Evolutionary conservation across 257 asterid species (phyloP).

Genomic region (Lavandula angustifolia): DNA sequence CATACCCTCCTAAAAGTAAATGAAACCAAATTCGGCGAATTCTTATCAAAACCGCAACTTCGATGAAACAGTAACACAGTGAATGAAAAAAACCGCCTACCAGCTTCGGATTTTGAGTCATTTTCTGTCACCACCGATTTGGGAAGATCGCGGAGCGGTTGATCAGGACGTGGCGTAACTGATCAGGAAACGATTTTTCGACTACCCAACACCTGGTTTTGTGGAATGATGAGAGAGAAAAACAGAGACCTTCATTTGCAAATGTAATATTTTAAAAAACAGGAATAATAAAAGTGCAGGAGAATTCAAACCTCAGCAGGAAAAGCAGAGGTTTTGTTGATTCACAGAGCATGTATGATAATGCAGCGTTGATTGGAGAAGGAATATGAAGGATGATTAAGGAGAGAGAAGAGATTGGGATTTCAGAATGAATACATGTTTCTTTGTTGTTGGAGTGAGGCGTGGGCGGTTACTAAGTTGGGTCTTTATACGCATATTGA

Average conservation of each 20-base stretch:
- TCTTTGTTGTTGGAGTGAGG: constrained; percentile 2
- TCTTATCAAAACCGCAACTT: background rate
- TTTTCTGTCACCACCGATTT: constrained; percentile 27
- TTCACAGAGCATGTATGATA: constrained; percentile 1
- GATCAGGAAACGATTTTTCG: constrained; percentile 28
- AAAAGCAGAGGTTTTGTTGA: constrained; percentile 21
- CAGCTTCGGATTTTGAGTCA: constrained; percentile 41
- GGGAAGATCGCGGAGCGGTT: constrained; percentile 27
- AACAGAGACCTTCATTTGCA: constrained; percentile 20
- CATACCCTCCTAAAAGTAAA: constrained; percentile 40
- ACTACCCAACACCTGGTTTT: constrained; percentile 33
- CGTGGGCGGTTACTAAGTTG: constrained; percentile 24
- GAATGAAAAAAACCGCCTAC: constrained; percentile 30
- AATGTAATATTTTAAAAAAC: background rate
- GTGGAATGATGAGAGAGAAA: constrained; percentile 12
- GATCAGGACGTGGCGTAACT: constrained; percentile 32
- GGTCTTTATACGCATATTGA: background rate
- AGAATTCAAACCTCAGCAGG: constrained; percentile 28
- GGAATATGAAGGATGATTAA: constrained; percentile 42
- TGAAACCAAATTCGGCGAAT: background rate
- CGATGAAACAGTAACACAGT: constrained; percentile 37
- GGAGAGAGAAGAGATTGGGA: constrained; percentile 26
- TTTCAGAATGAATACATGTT: constrained; percentile 32
- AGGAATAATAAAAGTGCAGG: background rate
- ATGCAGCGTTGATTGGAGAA: constrained; percentile 26